Conservation (phyloP, 768 basidiomycete genomes). For the Leucosporidium yakuticum region DNA sequence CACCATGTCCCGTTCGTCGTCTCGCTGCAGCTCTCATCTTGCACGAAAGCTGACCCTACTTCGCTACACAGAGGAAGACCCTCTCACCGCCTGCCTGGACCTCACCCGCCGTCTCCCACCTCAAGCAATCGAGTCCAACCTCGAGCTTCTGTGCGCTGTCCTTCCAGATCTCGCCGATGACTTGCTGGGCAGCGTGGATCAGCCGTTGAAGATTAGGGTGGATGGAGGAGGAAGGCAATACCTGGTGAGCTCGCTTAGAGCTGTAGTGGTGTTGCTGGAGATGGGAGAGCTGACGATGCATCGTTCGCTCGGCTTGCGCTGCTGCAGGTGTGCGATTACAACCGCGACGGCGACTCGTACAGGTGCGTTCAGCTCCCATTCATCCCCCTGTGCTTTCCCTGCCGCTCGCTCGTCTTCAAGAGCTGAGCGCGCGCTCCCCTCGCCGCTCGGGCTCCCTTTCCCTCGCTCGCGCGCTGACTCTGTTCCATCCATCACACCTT, state of each 20-base stretch:
- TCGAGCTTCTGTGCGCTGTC: constrained; percentile 69
- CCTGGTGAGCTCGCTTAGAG: constrained; percentile 76
- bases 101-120: constrained; percentile 94
- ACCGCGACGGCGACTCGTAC: constrained; percentile 39
- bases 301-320: neutral
- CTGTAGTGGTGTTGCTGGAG: neutral
- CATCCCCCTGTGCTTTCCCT: neutral
- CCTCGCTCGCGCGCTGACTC: neutral
- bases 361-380: constrained; percentile 1
- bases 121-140: constrained; percentile 76
- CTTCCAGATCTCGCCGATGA: constrained; percentile 93
- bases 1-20: too few species aligned
- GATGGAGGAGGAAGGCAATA: constrained; percentile 83
- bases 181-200: constrained; percentile 87
- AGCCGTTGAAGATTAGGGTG: constrained; percentile 73
- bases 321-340: constrained; percentile 38
- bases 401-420: neutral
- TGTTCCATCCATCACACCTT: constrained; percentile 1
- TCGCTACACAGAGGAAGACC: constrained; percentile 1
- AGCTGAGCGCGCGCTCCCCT: neutral
- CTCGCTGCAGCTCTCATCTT: too few species aligned
- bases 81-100: constrained; percentile 53
- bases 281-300: neutral
- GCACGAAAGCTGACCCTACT: too few species aligned
- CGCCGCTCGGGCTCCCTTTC: neutral